Evolutionary conservation across 768 basidiomycete genomes (phyloP).

Genomic region (Trametes cingulata): DNA sequence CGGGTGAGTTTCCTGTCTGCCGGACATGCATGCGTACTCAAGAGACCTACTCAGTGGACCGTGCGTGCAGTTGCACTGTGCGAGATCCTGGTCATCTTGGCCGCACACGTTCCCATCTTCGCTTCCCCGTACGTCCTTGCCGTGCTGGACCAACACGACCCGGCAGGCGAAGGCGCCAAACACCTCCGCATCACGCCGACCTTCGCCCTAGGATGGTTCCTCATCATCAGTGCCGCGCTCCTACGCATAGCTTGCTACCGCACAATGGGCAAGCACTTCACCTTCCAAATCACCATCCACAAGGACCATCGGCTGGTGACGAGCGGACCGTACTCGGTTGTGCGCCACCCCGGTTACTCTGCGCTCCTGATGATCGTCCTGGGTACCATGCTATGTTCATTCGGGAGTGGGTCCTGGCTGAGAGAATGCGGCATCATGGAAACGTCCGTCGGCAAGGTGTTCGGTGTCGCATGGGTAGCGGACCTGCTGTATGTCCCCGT

Average conservation of each 20-base stretch:
- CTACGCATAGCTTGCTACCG: slow-evolving; percentile 27
- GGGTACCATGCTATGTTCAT: slow-evolving; percentile 11
- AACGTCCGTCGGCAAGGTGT: slow-evolving; percentile 9
- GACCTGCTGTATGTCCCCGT: slow-evolving; percentile 9
- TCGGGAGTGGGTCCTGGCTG: slow-evolving; percentile 22
- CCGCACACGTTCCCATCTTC: background rate
- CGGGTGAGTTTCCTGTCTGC: background rate
- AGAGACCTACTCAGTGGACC: background rate
- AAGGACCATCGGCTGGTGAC: slow-evolving; percentile 31
- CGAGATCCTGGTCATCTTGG: slow-evolving; percentile 1
- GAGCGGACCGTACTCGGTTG: slow-evolving; percentile 31
- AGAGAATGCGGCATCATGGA: slow-evolving; percentile 17
- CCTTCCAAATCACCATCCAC: slow-evolving; percentile 30
- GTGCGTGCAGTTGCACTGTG: background rate
- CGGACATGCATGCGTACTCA: no score
- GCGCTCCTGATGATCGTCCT: slow-evolving; percentile 11
- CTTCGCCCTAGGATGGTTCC: slow-evolving; percentile 18
- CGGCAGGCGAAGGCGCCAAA: background rate
- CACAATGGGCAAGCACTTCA: slow-evolving; percentile 30
- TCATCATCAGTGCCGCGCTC: slow-evolving; percentile 15
- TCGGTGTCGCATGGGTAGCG: slow-evolving; percentile 2
- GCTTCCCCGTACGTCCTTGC: background rate
- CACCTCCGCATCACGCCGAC: slow-evolving; percentile 11
- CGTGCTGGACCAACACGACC: background rate
- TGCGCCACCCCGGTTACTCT: slow-evolving; percentile 33